phyloP scores from a whole-genome alignment of 1,139 yeast genomes.

The Yamadazyma atlantica region DNA sequence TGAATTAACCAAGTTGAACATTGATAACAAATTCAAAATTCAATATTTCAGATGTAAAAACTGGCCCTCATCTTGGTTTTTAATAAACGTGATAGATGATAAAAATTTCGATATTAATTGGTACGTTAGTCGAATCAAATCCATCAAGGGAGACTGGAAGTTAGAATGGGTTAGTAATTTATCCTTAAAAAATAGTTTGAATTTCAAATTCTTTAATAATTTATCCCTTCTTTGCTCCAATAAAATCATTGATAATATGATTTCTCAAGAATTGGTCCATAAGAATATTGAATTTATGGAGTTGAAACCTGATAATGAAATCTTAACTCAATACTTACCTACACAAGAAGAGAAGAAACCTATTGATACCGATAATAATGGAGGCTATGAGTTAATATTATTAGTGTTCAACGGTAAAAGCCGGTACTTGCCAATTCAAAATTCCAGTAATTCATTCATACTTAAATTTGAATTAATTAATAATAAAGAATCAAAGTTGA shows the following conservation, averaged over 20 bases:
- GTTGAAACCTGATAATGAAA: conserved; percentile 9
- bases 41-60: conserved; percentile 60
- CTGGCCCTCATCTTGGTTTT: conserved; percentile 76
- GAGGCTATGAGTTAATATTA: conserved; percentile 25
- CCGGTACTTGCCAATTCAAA: conserved; percentile 34
- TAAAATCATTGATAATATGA: conserved; percentile 61
- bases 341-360: neutral
- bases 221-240: conserved; percentile 56
- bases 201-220: conserved; percentile 38
- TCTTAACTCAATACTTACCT: conserved; percentile 4
- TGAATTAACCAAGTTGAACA: conserved; percentile 29
- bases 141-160: conserved; percentile 64
- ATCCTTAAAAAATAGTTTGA: conserved; percentile 33
- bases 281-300: conserved; percentile 39
- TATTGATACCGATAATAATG: neutral
- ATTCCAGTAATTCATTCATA: conserved; percentile 37
- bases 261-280: conserved; percentile 56
- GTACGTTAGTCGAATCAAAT: conserved; percentile 65
- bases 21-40: conserved; percentile 21
- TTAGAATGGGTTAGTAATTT: conserved; percentile 44
- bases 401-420: conserved; percentile 32
- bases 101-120: conserved; percentile 50
- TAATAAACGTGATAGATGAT: conserved; percentile 48
- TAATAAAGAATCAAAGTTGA: conserved; percentile 11
- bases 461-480: conserved; percentile 30